Evolutionary conservation across 164 flowering plant species (phyloP).

Genomic region (Protea cynaroides): DNA sequence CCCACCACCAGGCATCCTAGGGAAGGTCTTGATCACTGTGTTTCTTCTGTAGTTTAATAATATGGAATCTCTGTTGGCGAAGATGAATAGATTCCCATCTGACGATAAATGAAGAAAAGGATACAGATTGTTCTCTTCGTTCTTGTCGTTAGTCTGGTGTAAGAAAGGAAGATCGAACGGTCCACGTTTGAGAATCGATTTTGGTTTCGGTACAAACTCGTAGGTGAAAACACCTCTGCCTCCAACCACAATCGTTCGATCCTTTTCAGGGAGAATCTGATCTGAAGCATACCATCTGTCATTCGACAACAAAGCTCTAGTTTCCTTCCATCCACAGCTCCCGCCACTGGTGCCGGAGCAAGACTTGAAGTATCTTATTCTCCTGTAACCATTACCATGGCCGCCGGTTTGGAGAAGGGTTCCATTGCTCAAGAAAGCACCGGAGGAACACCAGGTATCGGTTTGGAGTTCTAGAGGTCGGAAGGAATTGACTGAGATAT

Average conservation of each 20-base stretch:
- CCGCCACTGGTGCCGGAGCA: slow-evolving; percentile 20
- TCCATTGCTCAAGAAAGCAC: slow-evolving; percentile 56
- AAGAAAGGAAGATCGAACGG: slow-evolving; percentile 48
- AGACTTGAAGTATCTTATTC: slow-evolving; percentile 39
- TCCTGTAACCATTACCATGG: slow-evolving; percentile 28
- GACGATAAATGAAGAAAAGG: slow-evolving; percentile 66
- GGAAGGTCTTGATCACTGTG: slow-evolving; percentile 47
- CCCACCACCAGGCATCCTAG: slow-evolving; percentile 52
- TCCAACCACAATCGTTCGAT: slow-evolving; percentile 51
- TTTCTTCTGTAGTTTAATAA: slow-evolving; percentile 40
- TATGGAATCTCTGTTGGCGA: slow-evolving; percentile 61
- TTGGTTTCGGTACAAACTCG: slow-evolving; percentile 54
- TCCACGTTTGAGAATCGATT: background rate
- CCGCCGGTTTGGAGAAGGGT: slow-evolving; percentile 63
- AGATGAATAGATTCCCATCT: slow-evolving; percentile 68
- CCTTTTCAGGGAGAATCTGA: slow-evolving; percentile 41
- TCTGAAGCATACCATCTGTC: slow-evolving; percentile 62
- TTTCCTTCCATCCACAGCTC: slow-evolving; percentile 45
- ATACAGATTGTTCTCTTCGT: slow-evolving; percentile 48
- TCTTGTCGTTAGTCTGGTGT: slow-evolving; percentile 27
- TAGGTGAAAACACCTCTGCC: slow-evolving; percentile 43
- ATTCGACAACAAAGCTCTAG: slow-evolving; percentile 11
- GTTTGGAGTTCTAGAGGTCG: slow-evolving; percentile 42
- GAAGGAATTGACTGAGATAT: slow-evolving; percentile 29
- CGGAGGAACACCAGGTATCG: slow-evolving; percentile 80